These are phyloP conservation scores for Penicillium expansum DNA, from an alignment of 2,329 filamentous ascomycete species.

Conservation along the genomic window DNA sequence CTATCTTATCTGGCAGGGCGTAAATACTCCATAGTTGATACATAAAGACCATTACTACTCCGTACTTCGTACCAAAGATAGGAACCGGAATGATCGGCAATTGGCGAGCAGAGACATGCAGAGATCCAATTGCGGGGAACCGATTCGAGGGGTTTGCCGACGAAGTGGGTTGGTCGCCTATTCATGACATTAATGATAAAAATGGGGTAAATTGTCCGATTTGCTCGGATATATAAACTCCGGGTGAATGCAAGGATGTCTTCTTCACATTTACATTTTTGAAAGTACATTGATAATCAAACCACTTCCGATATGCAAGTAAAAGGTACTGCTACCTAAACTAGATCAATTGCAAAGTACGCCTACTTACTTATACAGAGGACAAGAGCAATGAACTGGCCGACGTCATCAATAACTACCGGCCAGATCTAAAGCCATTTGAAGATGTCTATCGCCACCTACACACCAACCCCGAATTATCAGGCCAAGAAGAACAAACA, in stretches of 20 bases:
- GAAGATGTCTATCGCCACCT: constrained; percentile 57
- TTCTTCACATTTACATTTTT: too few relatives aligned
- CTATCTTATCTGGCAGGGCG: not conserved
- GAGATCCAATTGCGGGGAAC: not conserved
- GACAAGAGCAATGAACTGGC: not conserved
- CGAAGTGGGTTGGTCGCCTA: not conserved
- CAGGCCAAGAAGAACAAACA: constrained; percentile 54
- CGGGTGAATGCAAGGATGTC: not conserved
- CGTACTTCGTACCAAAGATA: too few relatives aligned
- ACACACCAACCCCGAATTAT: constrained; percentile 57
- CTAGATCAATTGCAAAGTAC: not conserved
- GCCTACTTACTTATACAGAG: not conserved
- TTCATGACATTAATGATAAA: too few relatives aligned
- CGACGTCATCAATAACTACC: constrained; percentile 34
- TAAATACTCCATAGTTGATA: not conserved
- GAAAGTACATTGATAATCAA: too few relatives aligned
- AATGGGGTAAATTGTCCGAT: not conserved
- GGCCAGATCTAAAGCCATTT: constrained; percentile 46
- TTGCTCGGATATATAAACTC: not conserved
- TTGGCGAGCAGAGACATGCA: not conserved
- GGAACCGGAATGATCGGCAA: not conserved
- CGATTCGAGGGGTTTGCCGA: constrained; percentile 9
- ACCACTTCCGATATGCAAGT: constrained; percentile 1
- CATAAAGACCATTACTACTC: too few relatives aligned
- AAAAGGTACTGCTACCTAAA: not conserved